Evolutionary conservation across 208 protist genomes (phyloP), one percentile per base, ranked within the genome.

Genomic region (Acanthamoeba castellanii): DNA sequence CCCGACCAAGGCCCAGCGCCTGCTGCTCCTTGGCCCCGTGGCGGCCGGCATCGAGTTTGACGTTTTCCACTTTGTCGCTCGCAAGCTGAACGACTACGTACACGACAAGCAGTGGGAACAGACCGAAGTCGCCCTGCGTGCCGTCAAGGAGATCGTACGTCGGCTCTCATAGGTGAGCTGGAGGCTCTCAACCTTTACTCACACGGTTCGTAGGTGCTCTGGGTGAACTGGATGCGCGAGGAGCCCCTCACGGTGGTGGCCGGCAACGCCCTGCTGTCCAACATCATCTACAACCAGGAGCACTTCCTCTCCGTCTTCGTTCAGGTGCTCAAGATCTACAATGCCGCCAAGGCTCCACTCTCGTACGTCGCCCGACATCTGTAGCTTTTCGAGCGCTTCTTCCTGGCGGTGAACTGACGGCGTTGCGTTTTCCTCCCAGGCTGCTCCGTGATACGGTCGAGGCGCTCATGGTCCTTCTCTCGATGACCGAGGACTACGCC

Each of bases 251-350:
- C 85, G 47, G 85, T 91, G 14, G 27, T 20, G 20, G 61, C 61
- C 3, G 85, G 85, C 42, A 93, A 93, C 37, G 30, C 89, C n/a
- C 47, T 93, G 89, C 64, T 82, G 47, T 66, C 47, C 64, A 93
- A 93, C 45, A 74, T 93, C 66, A 93, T 93, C 89, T 93, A 82
- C 42, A 14, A 72, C n/a, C 89, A 93, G 22, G 89, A 93, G 27
- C 66, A 61, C 61, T 93, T 93, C 89, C 45, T 81, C 27, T 45
- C n/a, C n/a, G 45, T 61, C 37, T 59, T 78, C 50, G 57, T 82
- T 45, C 57, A 93, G 22, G 20, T 81, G 42, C n/a, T 57, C 32
- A 93, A 93, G 64, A 4, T 45, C 61, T 93, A 82, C 70, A 93
- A 93, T 25, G 64, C 89, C 22, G 20, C 61, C 57, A 91, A 91